A percentile compares a stretch with the other conserved stretches of the same genome.
Conservation (phyloP, 768 basidiomycete genomes). For the Tylopilus sp. region DNA sequence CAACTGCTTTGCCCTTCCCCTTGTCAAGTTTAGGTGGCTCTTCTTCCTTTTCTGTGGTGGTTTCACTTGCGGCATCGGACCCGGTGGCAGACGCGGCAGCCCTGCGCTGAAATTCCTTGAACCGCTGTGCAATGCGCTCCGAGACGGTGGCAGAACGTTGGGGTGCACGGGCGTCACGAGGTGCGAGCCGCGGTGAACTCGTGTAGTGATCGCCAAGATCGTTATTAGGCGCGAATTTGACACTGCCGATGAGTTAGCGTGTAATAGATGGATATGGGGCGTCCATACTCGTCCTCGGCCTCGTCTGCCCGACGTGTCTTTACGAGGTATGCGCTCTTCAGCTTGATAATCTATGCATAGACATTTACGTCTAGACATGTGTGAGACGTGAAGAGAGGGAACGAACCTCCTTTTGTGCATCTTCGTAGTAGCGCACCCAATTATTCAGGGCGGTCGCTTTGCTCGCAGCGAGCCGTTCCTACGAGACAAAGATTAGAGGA, state of each 20-base stretch:
- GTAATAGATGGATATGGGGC: not conserved
- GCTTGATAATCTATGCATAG: slow-evolving; percentile 45
- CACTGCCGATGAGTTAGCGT: slow-evolving; percentile 44
- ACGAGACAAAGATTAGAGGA: slow-evolving; percentile 12
- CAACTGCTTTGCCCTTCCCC: slow-evolving; percentile 69
- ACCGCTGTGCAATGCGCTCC: slow-evolving; percentile 80
- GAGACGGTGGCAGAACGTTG: slow-evolving; percentile 76
- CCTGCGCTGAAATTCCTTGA: slow-evolving; percentile 74
- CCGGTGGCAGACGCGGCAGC: slow-evolving; percentile 34
- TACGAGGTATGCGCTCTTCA: slow-evolving; percentile 72
- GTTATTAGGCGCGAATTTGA: slow-evolving; percentile 79
- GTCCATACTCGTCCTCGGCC: slow-evolving; percentile 85
- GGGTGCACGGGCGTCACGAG: slow-evolving; percentile 52
- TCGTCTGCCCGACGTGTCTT: slow-evolving; percentile 88
- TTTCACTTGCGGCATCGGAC: slow-evolving; percentile 19
- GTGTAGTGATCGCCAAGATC: slow-evolving; percentile 72
- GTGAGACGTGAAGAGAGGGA: not conserved
- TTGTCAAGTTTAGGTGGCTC: slow-evolving; percentile 66
- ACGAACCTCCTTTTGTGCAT: slow-evolving; percentile 59
- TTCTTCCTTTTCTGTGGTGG: slow-evolving; percentile 32
- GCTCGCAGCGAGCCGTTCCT: slow-evolving; percentile 64
- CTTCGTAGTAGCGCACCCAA: slow-evolving; percentile 70
- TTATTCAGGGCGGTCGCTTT: slow-evolving; percentile 57
- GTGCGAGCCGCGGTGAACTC: slow-evolving; percentile 65
- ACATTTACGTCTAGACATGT: slow-evolving; percentile 1